Base-by-base conservation (phyloP, 2,329 filamentous ascomycete species). In the Diaporthe vexans region DNA sequence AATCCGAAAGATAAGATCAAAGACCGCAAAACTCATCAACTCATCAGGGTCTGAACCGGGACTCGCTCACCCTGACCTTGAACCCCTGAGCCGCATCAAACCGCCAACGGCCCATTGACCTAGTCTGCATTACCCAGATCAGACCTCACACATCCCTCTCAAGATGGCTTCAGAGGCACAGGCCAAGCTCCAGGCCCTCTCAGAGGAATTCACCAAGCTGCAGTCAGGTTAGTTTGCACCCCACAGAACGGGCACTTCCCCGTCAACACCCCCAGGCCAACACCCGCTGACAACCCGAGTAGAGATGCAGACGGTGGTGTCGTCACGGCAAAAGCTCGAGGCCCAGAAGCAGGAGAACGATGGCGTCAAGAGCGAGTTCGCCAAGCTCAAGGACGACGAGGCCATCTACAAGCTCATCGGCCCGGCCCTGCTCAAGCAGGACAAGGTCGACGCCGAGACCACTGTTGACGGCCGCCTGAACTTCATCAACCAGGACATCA, bases 381-480 rank as follows among this genome's bases (percentile, higher is more conserved):
- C 91, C 54, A 88, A 89, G 71, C 88, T 98, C 74, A 90, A 92
- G 79, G 93, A 95, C 51, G 93, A 93, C 78, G 94, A 97, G 80
- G 94, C 92, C 77, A 97, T 99, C 83, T 99, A 97, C 90, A 99
- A 98, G 85, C 91, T 98, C 56, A 92, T 98, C 61, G 97, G 97
- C 0, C 97, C 97, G 0, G 94, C 98, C 9, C 86, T 99, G 51
- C 84, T 99, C 80, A 98, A 98, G 88, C 97, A 99, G 84, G 97
- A 98, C 74, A 95, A 94, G 83, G 86, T 91, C 1, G 97, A 99
- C 82, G 97, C 97, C 0, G 92, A 95, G 77, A 93, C 94, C 87
- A 95, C 95, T 0, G 97, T 99, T 24, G 95, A 97, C 79, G 94
- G 94, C 26, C 91, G 97, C 33, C 84, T 99, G 68, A 95, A 98